Conservation (phyloP, 345 rosid genomes). For the Syzygium jambos region DNA sequence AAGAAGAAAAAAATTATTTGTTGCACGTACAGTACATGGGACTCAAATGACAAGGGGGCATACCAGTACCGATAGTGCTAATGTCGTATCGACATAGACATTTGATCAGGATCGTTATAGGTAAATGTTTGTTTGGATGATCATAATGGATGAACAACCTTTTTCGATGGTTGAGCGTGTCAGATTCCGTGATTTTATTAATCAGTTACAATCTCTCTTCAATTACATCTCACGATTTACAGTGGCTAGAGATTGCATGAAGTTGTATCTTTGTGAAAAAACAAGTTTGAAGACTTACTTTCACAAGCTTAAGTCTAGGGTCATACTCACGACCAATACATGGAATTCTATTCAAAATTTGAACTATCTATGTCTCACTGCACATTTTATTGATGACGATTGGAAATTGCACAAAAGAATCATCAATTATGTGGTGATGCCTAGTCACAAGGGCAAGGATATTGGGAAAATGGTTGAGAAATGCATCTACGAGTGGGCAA, state of each 20-base stretch:
- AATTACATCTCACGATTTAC: neutral
- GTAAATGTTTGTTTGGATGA: neutral
- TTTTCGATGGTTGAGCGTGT: fast-evolving
- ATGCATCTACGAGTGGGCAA: neutral
- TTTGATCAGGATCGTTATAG: neutral
- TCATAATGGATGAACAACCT: neutral
- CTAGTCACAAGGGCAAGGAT: neutral
- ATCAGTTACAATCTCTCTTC: neutral
- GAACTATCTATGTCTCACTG: neutral
- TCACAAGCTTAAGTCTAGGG: neutral
- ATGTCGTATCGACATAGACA: neutral
- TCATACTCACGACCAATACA: fast-evolving
- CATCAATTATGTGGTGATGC: neutral
- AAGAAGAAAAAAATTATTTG: neutral
- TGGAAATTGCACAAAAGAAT: neutral
- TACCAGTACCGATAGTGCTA: neutral
- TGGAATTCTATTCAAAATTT: neutral
- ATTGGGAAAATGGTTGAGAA: neutral
- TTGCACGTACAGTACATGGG: fast-evolving
- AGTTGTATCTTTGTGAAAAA: neutral
- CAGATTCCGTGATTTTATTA: neutral
- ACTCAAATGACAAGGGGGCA: neutral
- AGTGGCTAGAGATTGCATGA: neutral
- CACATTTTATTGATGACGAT: neutral
- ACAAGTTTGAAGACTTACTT: neutral